Base-by-base conservation (phyloP, 2,329 filamentous ascomycete genomes). In the Fusarium hostae region DNA sequence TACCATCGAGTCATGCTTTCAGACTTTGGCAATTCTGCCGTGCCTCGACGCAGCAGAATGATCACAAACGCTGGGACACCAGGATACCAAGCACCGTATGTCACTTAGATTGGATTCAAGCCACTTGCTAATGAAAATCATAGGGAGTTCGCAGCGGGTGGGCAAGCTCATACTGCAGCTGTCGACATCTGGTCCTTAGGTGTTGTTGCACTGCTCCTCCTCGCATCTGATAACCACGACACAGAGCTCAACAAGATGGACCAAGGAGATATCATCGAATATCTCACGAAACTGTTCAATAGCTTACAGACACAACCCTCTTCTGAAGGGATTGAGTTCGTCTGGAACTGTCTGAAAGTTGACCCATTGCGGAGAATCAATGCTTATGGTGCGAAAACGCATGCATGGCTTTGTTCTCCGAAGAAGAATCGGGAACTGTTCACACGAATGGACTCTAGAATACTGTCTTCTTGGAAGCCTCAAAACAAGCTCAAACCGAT, bases 111-210 rank as follows among this genome's bases (percentile, higher is more conserved):
- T 37, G 18, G 26, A n/a, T 3, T 22, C 24, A 22, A 22, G 18
- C 4, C 6, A 22, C 8, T 40, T 41, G n/a, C 66, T 75, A 41
- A 52, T 26, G 20, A 76, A 20, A 18, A 20, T 12, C 2, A 2
- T n/a, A 87, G 85, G 3, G 85, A 87, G 75, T 75, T 84, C 11
- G 47, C 47, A 20, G 44, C 51, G 24, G 68, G 47, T 10, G 64
- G 68, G 7, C 59, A 75, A 18, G 32, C 67, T 37, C 77, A 74
- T 78, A 86, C 76, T 57, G 75, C 68, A 20, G 81, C 59, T 56
- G 84, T 86, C 9, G 87, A 88, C 63, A 83, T 88, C 26, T 88
- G 86, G 86, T 83, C 86, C 7, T 74, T 88, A 20, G 87, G 87
- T 0, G 79, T 87, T 58, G 78, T 88, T 7, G 73, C 80, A 0